Evolutionary conservation across 2,329 filamentous ascomycete genomes (phyloP).

Genomic region (Plenodomus biglobosus): DNA sequence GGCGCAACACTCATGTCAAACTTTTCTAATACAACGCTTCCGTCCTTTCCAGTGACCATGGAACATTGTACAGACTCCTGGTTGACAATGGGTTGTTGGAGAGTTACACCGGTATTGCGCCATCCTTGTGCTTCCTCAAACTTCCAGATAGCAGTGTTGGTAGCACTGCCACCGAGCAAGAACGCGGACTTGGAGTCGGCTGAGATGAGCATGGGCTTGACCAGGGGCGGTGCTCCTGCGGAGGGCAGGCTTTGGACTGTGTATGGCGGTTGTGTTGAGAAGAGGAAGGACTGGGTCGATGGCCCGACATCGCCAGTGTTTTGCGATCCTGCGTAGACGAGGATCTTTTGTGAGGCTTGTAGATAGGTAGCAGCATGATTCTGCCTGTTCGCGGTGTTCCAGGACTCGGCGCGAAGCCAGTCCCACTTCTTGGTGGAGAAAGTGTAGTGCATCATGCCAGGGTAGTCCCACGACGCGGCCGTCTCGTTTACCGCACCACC

Average conservation of each 20-base stretch:
- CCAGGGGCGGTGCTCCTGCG: constrained; percentile 58
- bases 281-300: constrained; percentile 75
- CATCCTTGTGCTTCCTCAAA: constrained; percentile 68
- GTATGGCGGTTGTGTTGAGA: constrained; percentile 68
- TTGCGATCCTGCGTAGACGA: constrained; percentile 78
- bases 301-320: constrained; percentile 56
- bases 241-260: constrained; percentile 56
- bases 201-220: constrained; percentile 69
- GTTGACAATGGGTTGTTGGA: constrained; percentile 63
- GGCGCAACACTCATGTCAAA: constrained; percentile 76
- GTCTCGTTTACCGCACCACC: constrained; percentile 61
- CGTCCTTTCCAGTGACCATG: constrained; percentile 71
- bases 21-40: constrained; percentile 74
- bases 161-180: constrained; percentile 70
- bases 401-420: constrained; percentile 52
- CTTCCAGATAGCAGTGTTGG: constrained; percentile 69
- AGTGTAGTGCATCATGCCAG: constrained; percentile 72
- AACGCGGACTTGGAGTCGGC: constrained; percentile 73
- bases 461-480: constrained; percentile 55
- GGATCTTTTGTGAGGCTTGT: constrained; percentile 66
- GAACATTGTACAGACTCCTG: constrained; percentile 62
- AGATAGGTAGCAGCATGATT: constrained; percentile 79
- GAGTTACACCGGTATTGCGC: constrained; percentile 65
- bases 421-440: constrained; percentile 62
- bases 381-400: constrained; percentile 66